A percentile compares a stretch with the other conserved stretches of the same genome.
These are phyloP conservation scores for Lavandula angustifolia DNA, from an alignment of 257 asterid species.

Conservation along the genomic window DNA sequence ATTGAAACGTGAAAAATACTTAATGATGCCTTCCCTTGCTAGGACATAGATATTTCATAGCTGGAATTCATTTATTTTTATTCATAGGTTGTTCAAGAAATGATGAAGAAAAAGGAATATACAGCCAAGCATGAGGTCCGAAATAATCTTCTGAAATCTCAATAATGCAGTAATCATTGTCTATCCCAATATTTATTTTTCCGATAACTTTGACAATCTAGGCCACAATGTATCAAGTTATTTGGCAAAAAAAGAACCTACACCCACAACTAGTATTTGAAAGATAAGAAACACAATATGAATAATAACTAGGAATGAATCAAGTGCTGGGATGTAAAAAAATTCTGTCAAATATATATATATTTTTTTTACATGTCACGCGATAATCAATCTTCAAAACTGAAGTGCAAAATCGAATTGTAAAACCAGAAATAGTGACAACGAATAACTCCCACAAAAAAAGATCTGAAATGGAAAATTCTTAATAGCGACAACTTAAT, in stretches of 20 bases:
- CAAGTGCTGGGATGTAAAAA: constrained; percentile 1
- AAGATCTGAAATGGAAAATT: neutral
- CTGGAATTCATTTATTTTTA: constrained; percentile 28
- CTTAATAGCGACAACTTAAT: neutral
- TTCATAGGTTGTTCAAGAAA: constrained; percentile 30
- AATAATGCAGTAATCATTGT: constrained; percentile 1
- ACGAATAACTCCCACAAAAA: neutral
- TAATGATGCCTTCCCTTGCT: constrained; percentile 18
- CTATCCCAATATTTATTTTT: neutral
- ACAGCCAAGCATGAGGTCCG: constrained; percentile 35
- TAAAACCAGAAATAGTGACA: no score
- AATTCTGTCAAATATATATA: neutral
- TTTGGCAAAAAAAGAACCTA: constrained; percentile 20
- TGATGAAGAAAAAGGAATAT: constrained; percentile 23
- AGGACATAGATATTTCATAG: constrained; percentile 21
- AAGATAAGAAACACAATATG: no score
- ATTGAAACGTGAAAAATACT: constrained; percentile 36
- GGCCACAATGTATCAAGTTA: constrained; percentile 17
- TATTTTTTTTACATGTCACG: no score
- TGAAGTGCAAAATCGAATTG: no score
- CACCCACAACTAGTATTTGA: constrained; percentile 21
- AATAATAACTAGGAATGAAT: neutral
- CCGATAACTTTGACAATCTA: neutral
- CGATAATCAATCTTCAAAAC: no score
- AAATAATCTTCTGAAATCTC: constrained; percentile 20